Conservation (phyloP, 2,329 filamentous ascomycete species). For the Ceratocystiopsis minuta region DNA sequence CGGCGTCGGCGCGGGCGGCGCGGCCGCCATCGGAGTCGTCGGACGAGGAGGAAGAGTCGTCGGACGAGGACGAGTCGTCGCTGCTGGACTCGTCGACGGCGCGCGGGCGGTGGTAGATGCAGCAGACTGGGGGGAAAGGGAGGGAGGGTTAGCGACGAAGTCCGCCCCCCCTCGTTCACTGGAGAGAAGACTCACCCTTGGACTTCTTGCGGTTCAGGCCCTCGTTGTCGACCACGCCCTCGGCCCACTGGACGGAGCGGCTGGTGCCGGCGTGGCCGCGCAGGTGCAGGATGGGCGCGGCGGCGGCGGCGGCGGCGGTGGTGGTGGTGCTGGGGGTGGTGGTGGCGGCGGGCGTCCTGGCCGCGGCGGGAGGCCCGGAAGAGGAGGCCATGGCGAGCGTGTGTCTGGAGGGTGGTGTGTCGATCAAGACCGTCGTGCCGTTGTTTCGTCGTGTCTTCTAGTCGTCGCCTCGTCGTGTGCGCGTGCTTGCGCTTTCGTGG, state of each 20-base stretch:
- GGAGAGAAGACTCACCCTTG: conserved; percentile 45
- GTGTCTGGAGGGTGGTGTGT: too few species aligned
- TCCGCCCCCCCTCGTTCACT: not conserved
- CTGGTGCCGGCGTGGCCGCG: conserved; percentile 28
- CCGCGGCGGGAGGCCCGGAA: too few species aligned
- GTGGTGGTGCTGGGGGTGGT: too few species aligned
- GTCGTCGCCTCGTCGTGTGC: too few species aligned
- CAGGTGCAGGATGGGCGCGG: conserved; percentile 29
- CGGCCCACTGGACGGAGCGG: conserved; percentile 70
- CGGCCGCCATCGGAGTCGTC: conserved; percentile 13
- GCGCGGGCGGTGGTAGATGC: conserved; percentile 85
- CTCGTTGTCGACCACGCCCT: conserved; percentile 89
- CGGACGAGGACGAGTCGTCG: conserved; percentile 39
- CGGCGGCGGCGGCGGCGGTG: too few species aligned
- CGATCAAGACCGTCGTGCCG: too few species aligned
- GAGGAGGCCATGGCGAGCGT: too few species aligned
- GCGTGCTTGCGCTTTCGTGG: too few species aligned
- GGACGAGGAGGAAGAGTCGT: conserved; percentile 26
- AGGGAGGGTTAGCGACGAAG: not conserved
- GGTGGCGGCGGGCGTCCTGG: too few species aligned
- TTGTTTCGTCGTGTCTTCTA: too few species aligned
- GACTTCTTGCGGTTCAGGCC: conserved; percentile 84
- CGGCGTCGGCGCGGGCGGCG: conserved; percentile 6
- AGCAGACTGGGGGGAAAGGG: conserved; percentile 53
- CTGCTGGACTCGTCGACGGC: conserved; percentile 67